Evolutionary conservation across 2,329 filamentous ascomycete genomes (phyloP), one percentile per base, ranked within the genome.

Genomic region (Celoporthe dispersa): DNA sequence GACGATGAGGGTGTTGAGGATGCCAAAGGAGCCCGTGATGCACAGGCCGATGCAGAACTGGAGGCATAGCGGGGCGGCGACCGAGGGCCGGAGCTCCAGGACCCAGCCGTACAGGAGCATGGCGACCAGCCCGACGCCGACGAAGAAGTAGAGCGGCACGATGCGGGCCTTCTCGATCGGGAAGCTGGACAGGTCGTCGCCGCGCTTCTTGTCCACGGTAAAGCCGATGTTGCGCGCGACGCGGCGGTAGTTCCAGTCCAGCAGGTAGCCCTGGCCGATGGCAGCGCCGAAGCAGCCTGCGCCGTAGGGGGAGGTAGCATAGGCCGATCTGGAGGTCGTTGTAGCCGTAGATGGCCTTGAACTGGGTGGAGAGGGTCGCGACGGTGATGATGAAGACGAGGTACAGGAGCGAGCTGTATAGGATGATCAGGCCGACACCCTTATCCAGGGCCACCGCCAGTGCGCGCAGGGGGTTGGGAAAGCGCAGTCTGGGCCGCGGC

Each of bases 211-310:
- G 71, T 87, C 86, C 73, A 93, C 86, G 2, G 82, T 80, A 69
- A 94, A 82, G 7, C 89, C 89, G 22, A 90, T 81, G 41, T 85
- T 84, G 64, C 82, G 84, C 1, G 92, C 91, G 62, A 90, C 85
- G 53, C 91, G 87, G 8, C 88, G 85, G 78, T 92, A 97, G 78
- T 94, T 94, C 84, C 87, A 90, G 78, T 88, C 86, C 63, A 87
- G 80, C 7, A 88, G 75, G 73, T 84, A 84, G 6, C 92, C 91
- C 71, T 88, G 86, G n/a, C 78, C 76, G 35, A 88, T 74, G 16
- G 85, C 82, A 1, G 85, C 82, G 12, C 83, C 70, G 53, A 81
- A 84, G 69, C 84, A 87, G 3, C 85, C 85, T 2, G 83, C 75
- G 0, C 86, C 86, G 66, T 87, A 85, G 0, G 86, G 86, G 86